phyloP scores from a whole-genome alignment of 495 filamentous ascomycete genomes.

The Xylaria grammica region DNA sequence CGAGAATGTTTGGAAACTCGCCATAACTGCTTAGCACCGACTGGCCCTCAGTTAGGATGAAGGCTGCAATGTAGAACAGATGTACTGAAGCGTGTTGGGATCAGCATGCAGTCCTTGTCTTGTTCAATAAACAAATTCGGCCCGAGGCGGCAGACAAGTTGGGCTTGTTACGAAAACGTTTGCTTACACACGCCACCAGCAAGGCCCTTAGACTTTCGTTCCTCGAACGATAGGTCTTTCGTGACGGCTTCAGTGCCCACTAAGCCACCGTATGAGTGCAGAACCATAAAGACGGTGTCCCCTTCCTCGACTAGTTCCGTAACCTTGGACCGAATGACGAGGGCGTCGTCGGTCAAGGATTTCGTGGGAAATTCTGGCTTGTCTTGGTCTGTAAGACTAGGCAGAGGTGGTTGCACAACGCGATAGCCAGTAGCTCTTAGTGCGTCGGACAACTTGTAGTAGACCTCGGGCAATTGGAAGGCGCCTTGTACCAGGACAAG shows the following conservation, averaged over 20 bases:
- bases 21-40: constrained; percentile 20
- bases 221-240: constrained; percentile 42
- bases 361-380: constrained; percentile 23
- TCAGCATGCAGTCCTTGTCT: constrained; percentile 27
- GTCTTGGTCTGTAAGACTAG: constrained; percentile 25
- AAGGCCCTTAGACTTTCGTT: constrained; percentile 36
- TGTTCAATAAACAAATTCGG: constrained; percentile 7
- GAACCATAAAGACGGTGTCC: constrained; percentile 46
- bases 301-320: constrained; percentile 35
- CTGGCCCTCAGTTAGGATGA: constrained; percentile 36
- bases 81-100: constrained; percentile 31
- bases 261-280: constrained; percentile 54
- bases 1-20: constrained; percentile 25
- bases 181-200: constrained; percentile 45
- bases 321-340: constrained; percentile 30
- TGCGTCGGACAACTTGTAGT: constrained; percentile 17
- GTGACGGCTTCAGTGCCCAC: constrained; percentile 48
- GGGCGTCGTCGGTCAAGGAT: constrained; percentile 37
- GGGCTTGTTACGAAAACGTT: background rate
- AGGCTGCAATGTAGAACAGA: constrained; percentile 44
- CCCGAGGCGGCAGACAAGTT: constrained; percentile 9
- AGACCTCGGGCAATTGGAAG: constrained; percentile 28
- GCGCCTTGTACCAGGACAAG: constrained; percentile 28
- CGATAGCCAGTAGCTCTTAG: constrained; percentile 18
- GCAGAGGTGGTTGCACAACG: constrained; percentile 25